These are phyloP conservation scores for Cyphellophora attinorum DNA, from an alignment of 2,329 filamentous ascomycete species.

Conservation along the genomic window DNA sequence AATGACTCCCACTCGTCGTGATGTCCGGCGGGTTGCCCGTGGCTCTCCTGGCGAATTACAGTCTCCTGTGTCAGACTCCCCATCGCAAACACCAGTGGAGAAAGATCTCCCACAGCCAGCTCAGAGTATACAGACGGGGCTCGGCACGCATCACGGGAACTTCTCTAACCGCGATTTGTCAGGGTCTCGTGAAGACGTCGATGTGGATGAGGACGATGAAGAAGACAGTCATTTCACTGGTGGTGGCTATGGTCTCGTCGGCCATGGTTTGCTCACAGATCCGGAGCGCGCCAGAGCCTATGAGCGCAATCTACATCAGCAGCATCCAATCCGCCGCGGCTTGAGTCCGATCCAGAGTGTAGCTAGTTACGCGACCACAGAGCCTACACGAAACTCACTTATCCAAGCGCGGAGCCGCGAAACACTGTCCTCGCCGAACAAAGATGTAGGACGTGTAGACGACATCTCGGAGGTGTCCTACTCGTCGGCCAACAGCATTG, in stretches of 20 bases:
- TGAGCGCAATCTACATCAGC: slow-evolving; percentile 51
- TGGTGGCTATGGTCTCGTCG: not conserved
- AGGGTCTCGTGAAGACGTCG: slow-evolving; percentile 33
- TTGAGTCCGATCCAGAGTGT: slow-evolving; percentile 89
- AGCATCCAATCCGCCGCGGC: slow-evolving; percentile 59
- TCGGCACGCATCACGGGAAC: slow-evolving; percentile 60
- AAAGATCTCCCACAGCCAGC: slow-evolving; percentile 47
- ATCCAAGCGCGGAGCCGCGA: slow-evolving; percentile 40
- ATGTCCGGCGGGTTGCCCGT: slow-evolving; percentile 54
- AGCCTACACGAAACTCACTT: slow-evolving; percentile 50
- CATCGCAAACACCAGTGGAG: slow-evolving; percentile 40
- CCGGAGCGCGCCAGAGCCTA: slow-evolving; percentile 25
- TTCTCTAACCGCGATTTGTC: slow-evolving; percentile 43
- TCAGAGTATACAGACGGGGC: slow-evolving; percentile 43
- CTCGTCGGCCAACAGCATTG: slow-evolving; percentile 49
- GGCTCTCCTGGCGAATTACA: slow-evolving; percentile 42
- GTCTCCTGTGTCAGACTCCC: slow-evolving; percentile 54
- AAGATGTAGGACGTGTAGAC: slow-evolving; percentile 22
- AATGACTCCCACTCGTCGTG: slow-evolving; percentile 54
- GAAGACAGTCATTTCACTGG: slow-evolving; percentile 24
- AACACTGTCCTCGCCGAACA: slow-evolving; percentile 53
- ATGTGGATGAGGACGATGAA: slow-evolving; percentile 38
- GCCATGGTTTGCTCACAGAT: slow-evolving; percentile 24
- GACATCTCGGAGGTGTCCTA: slow-evolving; percentile 47
- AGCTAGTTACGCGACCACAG: slow-evolving; percentile 67